Percentiles rank a stretch among this genome's conserved stretches.
Evolutionary conservation across 352 stramenopile species (phyloP).

Genomic region (Hyaloperonospora brassicae): DNA sequence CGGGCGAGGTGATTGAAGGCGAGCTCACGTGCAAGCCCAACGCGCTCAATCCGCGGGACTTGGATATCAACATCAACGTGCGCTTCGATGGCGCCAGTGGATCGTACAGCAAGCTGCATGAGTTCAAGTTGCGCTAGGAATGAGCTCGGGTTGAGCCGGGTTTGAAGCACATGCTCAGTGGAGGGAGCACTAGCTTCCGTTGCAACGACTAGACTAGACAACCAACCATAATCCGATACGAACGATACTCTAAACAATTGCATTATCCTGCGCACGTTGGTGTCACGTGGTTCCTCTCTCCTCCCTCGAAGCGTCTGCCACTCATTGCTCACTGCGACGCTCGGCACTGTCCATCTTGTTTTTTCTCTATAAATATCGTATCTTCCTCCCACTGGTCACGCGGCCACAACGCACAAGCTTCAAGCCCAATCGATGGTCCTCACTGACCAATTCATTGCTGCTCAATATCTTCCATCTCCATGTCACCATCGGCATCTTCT

Average conservation of each 20-base stretch:
- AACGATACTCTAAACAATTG: conserved; percentile 30
- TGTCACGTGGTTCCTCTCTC: background rate
- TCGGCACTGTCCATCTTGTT: conserved; percentile 12
- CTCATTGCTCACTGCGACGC: background rate
- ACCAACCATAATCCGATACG: conserved; percentile 10
- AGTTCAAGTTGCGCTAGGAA: conserved; percentile 77
- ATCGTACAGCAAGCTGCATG: conserved; percentile 57
- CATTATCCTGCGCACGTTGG: conserved; percentile 4
- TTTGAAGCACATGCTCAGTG: background rate
- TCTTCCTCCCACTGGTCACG: conserved; percentile 13
- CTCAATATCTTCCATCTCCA: conserved; percentile 57
- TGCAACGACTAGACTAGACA: conserved; percentile 22
- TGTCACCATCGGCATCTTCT: conserved; percentile 68
- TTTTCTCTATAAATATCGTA: conserved; percentile 70
- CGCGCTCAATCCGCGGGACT: conserved; percentile 87
- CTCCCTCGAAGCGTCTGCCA: conserved; percentile 2
- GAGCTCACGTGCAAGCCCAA: conserved; percentile 87
- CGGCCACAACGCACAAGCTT: conserved; percentile 6
- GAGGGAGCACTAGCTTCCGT: no score
- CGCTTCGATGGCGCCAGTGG: conserved; percentile 64
- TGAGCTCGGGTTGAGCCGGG: background rate
- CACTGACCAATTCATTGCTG: conserved; percentile 17
- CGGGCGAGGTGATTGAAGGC: conserved; percentile 86
- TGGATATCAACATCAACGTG: conserved; percentile 88
- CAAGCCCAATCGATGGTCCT: conserved; percentile 6